Percentiles rank a stretch among this genome's conserved stretches.
Evolutionary conservation across 805 yeast species (phyloP).

Genomic region (Blastobotrys attinorum): DNA sequence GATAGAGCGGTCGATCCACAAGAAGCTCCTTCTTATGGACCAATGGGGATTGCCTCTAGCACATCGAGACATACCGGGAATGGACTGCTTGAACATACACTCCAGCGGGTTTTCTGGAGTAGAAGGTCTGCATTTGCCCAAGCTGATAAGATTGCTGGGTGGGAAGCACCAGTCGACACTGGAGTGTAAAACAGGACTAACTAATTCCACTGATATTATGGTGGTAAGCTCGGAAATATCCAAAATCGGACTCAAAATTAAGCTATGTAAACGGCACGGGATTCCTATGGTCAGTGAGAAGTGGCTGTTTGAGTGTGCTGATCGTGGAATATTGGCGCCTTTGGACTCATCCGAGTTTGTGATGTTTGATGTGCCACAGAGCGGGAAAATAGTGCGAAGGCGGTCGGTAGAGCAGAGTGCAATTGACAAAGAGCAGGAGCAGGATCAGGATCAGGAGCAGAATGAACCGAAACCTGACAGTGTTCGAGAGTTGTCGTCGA

Average conservation of each 20-base stretch:
- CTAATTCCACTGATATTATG: constrained; percentile 46
- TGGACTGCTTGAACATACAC: constrained; percentile 33
- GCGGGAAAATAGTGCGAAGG: constrained; percentile 5
- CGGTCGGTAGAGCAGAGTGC: not conserved
- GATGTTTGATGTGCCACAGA: not conserved
- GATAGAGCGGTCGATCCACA: constrained; percentile 63
- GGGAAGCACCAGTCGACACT: constrained; percentile 44
- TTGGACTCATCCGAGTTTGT: constrained; percentile 1
- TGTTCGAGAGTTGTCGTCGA: not conserved
- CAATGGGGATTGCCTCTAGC: constrained; percentile 47
- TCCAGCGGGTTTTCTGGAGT: constrained; percentile 73
- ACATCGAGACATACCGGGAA: constrained; percentile 24
- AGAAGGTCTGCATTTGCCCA: constrained; percentile 61
- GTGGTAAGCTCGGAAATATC: constrained; percentile 27
- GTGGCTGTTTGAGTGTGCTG: constrained; percentile 34
- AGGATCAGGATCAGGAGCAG: not conserved
- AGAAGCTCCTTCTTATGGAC: constrained; percentile 42
- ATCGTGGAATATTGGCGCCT: constrained; percentile 19
- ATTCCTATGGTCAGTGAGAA: constrained; percentile 30
- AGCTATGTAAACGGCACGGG: constrained; percentile 24
- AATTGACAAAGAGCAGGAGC: not conserved
- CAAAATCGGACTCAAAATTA: constrained; percentile 21
- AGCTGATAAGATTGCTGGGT: constrained; percentile 49
- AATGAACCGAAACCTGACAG: not conserved
- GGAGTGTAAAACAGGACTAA: constrained; percentile 12